Evolutionary conservation across 768 basidiomycete genomes (phyloP), one percentile per base, ranked within the genome.

Genomic region (Auriculariales sp.): DNA sequence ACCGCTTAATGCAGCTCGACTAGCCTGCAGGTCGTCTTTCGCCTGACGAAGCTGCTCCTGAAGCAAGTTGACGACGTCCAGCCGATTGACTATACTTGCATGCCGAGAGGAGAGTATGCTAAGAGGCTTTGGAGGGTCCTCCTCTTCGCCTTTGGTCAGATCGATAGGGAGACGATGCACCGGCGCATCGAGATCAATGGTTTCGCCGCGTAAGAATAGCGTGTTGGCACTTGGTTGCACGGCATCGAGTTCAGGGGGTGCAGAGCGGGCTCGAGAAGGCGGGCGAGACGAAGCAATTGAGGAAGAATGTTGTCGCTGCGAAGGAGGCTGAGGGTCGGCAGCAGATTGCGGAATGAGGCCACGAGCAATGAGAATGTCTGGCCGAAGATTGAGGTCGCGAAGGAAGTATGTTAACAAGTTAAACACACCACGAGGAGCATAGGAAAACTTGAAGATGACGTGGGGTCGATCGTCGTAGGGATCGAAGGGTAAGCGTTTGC

Each of bases 11-110:
- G 31, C 31, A 32, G 15, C 31, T 25, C 27, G 39, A 19, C 19
- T 19, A 11, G 22, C 22, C 39, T 19, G 10, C 22, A 44, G 39
- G 19, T 44, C 39, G 14, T 19, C 39, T 19, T 25, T 19, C 39
- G 39, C 39, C 19, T 44, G 39, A 12, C 39, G 39, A 10, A 44
- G 39, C 39, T 44, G 39, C 39, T 44, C 39, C 39, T 44, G 39
- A 19, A 44, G 22, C 19, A 44, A 11, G 4, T 11, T 11, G 6
- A 44, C 39, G 7, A 44, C 10, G 10, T 44, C 39, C 39, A 5
- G 12, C 17, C 27, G 39, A 10, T 44, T 25, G 19, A 25, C 5
- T 19, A 44, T 25, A 10, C n/a, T n/a, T n/a, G n/a, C n/a, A n/a
- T n/a, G n/a, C n/a, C n/a, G n/a, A n/a, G n/a, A n/a, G n/a, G n/a